These are phyloP conservation scores for Fusarium buxicola DNA, from an alignment of 2,329 filamentous ascomycete species.

Conservation along the genomic window DNA sequence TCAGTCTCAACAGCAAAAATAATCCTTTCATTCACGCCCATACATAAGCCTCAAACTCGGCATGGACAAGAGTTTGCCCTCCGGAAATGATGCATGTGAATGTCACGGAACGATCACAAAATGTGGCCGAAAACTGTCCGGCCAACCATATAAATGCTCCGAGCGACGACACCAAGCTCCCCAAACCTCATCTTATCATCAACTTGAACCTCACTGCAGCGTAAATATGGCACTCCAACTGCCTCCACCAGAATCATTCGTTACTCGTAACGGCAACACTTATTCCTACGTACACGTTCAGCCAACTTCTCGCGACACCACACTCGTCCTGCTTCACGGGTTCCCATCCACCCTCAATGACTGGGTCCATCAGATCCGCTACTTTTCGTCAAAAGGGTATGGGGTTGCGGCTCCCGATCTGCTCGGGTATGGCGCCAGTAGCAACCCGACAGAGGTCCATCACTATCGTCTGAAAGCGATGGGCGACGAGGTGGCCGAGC, in stretches of 20 bases:
- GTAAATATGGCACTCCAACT: constrained; percentile 21
- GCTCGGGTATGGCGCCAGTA: constrained; percentile 53
- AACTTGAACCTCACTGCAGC: background rate
- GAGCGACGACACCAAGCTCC: background rate
- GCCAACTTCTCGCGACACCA: constrained; percentile 38
- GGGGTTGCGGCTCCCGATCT: constrained; percentile 58
- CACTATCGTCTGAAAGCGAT: constrained; percentile 50
- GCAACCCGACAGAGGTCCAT: constrained; percentile 43
- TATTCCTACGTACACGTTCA: constrained; percentile 50
- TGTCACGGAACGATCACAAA: constrained; percentile 1
- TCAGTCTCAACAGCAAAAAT: too few species aligned
- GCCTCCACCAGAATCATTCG: constrained; percentile 24
- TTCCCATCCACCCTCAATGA: constrained; percentile 60
- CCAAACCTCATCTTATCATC: background rate
- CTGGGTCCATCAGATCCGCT: constrained; percentile 54
- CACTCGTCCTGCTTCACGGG: constrained; percentile 61
- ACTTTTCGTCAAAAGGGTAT: constrained; percentile 52
- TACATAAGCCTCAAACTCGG: too few species aligned
- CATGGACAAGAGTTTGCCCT: background rate
- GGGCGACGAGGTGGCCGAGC: constrained; percentile 49
- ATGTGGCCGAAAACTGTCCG: constrained; percentile 47
- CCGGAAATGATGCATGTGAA: background rate
- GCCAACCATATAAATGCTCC: constrained; percentile 22
- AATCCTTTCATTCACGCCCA: too few species aligned
- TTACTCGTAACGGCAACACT: constrained; percentile 28